Conservation (phyloP, 768 basidiomycete genomes). For the Auriculariales sp. region DNA sequence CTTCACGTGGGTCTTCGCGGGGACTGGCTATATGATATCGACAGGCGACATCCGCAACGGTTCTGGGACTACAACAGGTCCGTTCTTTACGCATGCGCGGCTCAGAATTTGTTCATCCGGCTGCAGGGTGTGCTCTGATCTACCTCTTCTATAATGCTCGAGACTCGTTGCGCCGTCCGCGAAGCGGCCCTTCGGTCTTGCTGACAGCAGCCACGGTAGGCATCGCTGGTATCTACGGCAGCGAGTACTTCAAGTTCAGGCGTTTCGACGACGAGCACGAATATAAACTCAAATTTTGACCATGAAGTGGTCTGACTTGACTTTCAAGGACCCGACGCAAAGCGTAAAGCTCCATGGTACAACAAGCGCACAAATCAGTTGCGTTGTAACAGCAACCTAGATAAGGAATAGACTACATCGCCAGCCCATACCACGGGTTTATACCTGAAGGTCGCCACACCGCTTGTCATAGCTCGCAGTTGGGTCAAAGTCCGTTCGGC, state of each 20-base stretch:
- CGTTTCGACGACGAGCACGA: not conserved
- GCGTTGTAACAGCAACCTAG: no score
- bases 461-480: no score
- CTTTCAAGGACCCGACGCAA: no score
- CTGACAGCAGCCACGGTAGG: not conserved
- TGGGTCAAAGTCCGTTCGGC: no score
- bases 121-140: not conserved
- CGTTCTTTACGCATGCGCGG: not conserved
- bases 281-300: not conserved
- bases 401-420: no score
- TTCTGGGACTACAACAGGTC: conserved; percentile 27
- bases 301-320: no score
- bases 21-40: conserved; percentile 27
- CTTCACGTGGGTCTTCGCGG: conserved; percentile 28
- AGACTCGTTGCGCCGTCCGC: not conserved
- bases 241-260: not conserved
- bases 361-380: no score
- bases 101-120: not conserved
- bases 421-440: no score
- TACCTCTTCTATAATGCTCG: not conserved
- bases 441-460: no score
- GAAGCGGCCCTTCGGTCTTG: not conserved
- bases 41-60: conserved; percentile 28
- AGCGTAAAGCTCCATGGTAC: no score
- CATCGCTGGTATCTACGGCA: not conserved